These are phyloP conservation scores for Quercus ilex DNA, from an alignment of 306 rosid species.

Conservation along the genomic window DNA sequence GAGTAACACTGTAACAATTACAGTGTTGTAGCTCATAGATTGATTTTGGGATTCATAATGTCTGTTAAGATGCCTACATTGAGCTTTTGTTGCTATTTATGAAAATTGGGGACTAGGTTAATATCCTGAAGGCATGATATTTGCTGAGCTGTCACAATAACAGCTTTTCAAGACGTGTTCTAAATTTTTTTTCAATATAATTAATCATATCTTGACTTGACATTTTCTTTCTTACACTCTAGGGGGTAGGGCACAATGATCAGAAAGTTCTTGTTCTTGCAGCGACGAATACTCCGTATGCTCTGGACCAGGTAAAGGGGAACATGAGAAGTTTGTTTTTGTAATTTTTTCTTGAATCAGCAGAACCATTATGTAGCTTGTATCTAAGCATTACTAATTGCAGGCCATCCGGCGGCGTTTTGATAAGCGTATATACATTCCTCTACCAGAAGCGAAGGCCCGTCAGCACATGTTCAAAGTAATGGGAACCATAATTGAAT, in stretches of 20 bases:
- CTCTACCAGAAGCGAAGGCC: conserved; percentile 93
- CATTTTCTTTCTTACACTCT: conserved; percentile 23
- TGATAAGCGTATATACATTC: conserved; percentile 97
- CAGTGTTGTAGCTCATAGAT: not conserved
- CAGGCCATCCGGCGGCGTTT: conserved; percentile 99
- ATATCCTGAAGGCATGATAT: no score
- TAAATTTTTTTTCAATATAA: not conserved
- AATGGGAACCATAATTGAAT: conserved; percentile 25
- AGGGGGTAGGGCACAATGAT: conserved; percentile 97
- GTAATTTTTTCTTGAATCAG: conserved; percentile 2
- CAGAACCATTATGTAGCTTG: conserved; percentile 5
- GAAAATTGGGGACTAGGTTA: not conserved
- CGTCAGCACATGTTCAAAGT: conserved; percentile 98
- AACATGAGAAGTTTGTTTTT: conserved; percentile 5
- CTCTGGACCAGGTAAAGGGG: conserved; percentile 83
- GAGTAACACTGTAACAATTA: not conserved
- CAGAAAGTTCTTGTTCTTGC: conserved; percentile 99
- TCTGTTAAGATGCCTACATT: not conserved
- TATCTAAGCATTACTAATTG: conserved; percentile 35
- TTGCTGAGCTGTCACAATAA: no score
- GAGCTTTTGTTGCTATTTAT: not conserved
- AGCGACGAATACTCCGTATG: conserved; percentile 97
- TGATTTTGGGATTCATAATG: not conserved
- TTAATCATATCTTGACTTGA: conserved; percentile 12
- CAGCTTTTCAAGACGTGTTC: no score